These are phyloP conservation scores for Adansonia gregorii DNA, from an alignment of 441 rosid genomes.

Conservation along the genomic window DNA sequence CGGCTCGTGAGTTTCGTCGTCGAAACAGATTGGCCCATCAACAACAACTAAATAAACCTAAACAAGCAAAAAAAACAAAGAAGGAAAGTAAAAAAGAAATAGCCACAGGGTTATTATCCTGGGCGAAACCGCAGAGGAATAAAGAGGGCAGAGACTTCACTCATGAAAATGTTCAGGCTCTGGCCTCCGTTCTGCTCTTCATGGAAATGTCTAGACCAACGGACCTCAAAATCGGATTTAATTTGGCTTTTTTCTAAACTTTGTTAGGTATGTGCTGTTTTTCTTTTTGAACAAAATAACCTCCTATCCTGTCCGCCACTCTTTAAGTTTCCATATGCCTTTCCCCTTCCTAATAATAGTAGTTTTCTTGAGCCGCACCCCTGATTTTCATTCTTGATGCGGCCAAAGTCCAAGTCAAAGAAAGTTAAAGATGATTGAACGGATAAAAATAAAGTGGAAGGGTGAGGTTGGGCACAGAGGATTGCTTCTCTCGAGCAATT, in stretches of 20 bases:
- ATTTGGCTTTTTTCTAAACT: conserved; percentile 31
- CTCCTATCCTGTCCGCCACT: background rate
- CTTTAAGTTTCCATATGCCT: background rate
- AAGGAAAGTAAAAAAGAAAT: background rate
- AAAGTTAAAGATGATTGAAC: background rate
- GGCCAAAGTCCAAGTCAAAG: conserved; percentile 13
- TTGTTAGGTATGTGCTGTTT: background rate
- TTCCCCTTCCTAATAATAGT: background rate
- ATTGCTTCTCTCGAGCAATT: conserved; percentile 5
- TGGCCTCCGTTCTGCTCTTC: conserved; percentile 15
- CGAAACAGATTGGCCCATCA: conserved; percentile 74
- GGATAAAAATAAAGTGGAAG: background rate
- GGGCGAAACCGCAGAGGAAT: conserved; percentile 17
- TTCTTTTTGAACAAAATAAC: background rate
- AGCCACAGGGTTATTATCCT: conserved; percentile 20
- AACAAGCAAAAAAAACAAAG: background rate
- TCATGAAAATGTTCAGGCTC: conserved; percentile 17
- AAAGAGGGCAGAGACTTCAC: background rate
- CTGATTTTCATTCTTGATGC: background rate
- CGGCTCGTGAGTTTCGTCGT: conserved; percentile 47
- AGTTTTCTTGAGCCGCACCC: background rate
- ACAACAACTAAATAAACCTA: conserved; percentile 19
- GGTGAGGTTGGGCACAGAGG: background rate
- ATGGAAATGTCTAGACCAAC: conserved; percentile 32
- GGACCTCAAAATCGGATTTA: conserved; percentile 47